These are phyloP conservation scores for Colletotrichum sansevieriae DNA, from an alignment of 2,329 filamentous ascomycete species.

Conservation along the genomic window DNA sequence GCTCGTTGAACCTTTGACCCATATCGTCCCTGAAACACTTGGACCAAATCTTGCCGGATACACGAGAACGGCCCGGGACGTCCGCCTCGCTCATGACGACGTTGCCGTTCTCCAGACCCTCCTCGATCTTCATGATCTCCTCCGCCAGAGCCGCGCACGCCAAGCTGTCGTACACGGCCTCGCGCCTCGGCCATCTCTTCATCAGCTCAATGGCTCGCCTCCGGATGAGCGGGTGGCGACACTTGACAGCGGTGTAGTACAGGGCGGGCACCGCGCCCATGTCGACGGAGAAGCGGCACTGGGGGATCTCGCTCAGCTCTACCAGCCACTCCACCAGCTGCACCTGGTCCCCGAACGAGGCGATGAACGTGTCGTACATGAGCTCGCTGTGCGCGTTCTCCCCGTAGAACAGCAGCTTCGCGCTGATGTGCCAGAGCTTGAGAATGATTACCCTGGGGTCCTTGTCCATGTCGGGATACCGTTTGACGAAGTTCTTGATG, in stretches of 20 bases:
- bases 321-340: constrained; percentile 1
- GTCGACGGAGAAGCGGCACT: constrained; percentile 11
- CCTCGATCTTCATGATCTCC: constrained; percentile 22
- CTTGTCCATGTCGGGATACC: not conserved
- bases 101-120: constrained; percentile 12
- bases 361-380: constrained; percentile 10
- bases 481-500: not conserved
- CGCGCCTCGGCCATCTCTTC: constrained; percentile 12
- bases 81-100: constrained; percentile 5
- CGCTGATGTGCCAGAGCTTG: constrained; percentile 4
- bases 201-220: constrained; percentile 6
- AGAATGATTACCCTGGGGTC: constrained; percentile 9
- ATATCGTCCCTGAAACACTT: not conserved
- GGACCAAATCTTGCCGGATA: not conserved
- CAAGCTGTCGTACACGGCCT: constrained; percentile 14
- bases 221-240: constrained; percentile 8
- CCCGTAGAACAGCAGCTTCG: constrained; percentile 10
- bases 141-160: constrained; percentile 13
- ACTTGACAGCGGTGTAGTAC: constrained; percentile 27
- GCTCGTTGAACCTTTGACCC: constrained; percentile 4
- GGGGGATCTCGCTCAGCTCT: not conserved
- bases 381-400: constrained; percentile 12
- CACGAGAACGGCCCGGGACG: not conserved
- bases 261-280: constrained; percentile 15
- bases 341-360: constrained; percentile 4